Conservation (phyloP, 768 basidiomycete species). For the Suillus clintonianus region DNA sequence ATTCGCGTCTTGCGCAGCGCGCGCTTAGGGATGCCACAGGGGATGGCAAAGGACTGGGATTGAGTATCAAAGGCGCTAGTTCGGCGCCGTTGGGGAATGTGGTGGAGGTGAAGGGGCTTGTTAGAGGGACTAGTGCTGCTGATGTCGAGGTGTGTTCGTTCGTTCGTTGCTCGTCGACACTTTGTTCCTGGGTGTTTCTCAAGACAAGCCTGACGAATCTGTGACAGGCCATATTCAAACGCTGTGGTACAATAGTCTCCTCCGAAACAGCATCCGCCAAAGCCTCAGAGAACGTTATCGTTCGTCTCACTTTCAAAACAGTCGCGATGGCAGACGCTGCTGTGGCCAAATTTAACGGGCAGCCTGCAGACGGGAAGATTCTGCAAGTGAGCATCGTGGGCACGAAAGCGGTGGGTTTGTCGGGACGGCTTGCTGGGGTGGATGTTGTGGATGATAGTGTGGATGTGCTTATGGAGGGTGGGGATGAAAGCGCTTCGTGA, state of each 20-base stretch:
- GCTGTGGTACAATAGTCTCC: conserved; percentile 66
- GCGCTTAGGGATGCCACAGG: conserved; percentile 64
- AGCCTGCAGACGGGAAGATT: conserved; percentile 80
- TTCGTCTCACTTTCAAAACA: conserved; percentile 74
- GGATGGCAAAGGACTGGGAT: conserved; percentile 25
- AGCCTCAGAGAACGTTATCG: conserved; percentile 44
- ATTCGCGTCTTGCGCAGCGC: conserved; percentile 55
- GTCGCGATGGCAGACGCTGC: conserved; percentile 63
- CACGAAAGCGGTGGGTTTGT: conserved; percentile 52
- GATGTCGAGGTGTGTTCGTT: conserved; percentile 56
- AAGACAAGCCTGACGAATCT: background rate
- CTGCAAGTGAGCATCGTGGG: conserved; percentile 68
- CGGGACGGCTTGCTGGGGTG: conserved; percentile 58
- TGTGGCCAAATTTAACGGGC: conserved; percentile 74
- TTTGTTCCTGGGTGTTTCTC: background rate
- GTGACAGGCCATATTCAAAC: conserved; percentile 71
- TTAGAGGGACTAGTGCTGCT: conserved; percentile 74
- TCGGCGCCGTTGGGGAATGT: conserved; percentile 55
- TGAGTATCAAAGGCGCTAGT: conserved; percentile 74
- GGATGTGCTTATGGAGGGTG: conserved; percentile 57
- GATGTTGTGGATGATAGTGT: conserved; percentile 45
- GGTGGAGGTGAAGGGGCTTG: conserved; percentile 74
- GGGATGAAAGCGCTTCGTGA: conserved; percentile 55
- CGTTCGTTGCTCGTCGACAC: background rate
- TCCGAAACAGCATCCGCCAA: conserved; percentile 24